Evolutionary conservation across 805 yeast species (phyloP).

Genomic region (Limtongia smithiae): DNA sequence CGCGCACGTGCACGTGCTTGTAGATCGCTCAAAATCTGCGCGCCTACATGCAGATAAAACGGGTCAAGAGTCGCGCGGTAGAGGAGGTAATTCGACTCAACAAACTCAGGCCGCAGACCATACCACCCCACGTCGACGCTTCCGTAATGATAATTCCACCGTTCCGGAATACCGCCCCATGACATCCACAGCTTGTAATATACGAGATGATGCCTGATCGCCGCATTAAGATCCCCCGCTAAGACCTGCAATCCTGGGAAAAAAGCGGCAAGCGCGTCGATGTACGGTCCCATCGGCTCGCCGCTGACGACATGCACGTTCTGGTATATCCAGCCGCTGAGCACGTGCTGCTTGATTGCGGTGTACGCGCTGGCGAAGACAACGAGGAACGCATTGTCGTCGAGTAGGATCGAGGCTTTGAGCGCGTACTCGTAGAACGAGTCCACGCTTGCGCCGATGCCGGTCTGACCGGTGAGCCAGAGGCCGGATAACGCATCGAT

Average conservation of each 20-base stretch:
- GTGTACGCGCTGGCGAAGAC: conserved; percentile 61
- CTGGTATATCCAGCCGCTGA: conserved; percentile 49
- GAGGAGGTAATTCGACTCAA: conserved; percentile 81
- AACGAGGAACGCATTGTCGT: conserved; percentile 49
- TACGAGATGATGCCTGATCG: conserved; percentile 56
- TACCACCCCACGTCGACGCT: conserved; percentile 54
- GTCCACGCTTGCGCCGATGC: conserved; percentile 91
- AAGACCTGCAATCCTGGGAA: conserved; percentile 83
- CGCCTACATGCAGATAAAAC: conserved; percentile 72
- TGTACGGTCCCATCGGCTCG: conserved; percentile 55
- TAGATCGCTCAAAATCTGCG: conserved; percentile 55
- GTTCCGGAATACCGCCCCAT: conserved; percentile 80
- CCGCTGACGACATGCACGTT: conserved; percentile 61
- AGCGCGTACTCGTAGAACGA: conserved; percentile 87
- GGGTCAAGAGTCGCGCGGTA: conserved; percentile 86
- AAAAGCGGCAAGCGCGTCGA: conserved; percentile 82
- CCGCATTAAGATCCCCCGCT: conserved; percentile 68
- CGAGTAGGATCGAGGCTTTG: conserved; percentile 69
- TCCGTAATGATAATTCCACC: conserved; percentile 57
- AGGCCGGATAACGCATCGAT: conserved; percentile 55
- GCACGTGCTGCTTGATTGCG: conserved; percentile 55
- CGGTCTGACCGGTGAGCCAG: conserved; percentile 62
- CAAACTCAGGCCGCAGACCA: conserved; percentile 86
- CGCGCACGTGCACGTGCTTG: conserved; percentile 49
- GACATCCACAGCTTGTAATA: conserved; percentile 75